Base-by-base conservation (phyloP, 805 yeast species). In the Wickerhamiella vanderwaltii region DNA sequence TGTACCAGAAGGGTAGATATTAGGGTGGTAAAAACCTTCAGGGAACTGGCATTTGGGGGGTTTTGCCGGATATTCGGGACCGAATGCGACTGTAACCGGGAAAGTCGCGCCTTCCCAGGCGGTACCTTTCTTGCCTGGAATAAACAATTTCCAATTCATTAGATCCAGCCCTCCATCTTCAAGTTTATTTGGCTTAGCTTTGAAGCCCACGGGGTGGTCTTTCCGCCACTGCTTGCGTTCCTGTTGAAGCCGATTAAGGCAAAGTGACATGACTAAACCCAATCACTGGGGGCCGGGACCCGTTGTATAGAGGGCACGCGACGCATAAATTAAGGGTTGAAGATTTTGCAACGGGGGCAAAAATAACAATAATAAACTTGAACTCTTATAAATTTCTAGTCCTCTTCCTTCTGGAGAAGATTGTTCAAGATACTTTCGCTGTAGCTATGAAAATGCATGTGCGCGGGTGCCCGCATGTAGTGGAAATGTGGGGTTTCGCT, bases 161-260 rank as follows among this genome's bases (percentile, higher is more conserved):
- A 91, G 67, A 60, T 91, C 86, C 48, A 91, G 66, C 0, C 85
- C 66, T 3, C 98, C 98, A 55, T 86, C 94, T 1, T 66, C 54
- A n/a, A 69, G 66, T 58, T 82, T 87, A 19, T 64, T 57, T 11
- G 99, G 99, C 56, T 84, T 83, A 29, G 99, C 99, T 51, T 65
- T 87, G 62, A 91, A 91, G 6, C 97, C 97, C 62, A 87, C 91
- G 0, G 99, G 99, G 58, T 91, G 99, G 59, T 86, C 95, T 59
- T 85, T 88, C 52, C 99, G 76, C 99, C 99, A 91, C 60, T 81
- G 85, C 63, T 87, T 88, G 61, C 98, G 78, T 60, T 88, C 98
- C 61, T 86, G 94, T 56, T 87, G 96, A 30, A 88, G 72, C 53
- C 98, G 75, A 45, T 76, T 84, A 49, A 77, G 66, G 59, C 93